Base-by-base conservation (phyloP, 352 stramenopile genomes). In the Aphanomyces astaci region DNA sequence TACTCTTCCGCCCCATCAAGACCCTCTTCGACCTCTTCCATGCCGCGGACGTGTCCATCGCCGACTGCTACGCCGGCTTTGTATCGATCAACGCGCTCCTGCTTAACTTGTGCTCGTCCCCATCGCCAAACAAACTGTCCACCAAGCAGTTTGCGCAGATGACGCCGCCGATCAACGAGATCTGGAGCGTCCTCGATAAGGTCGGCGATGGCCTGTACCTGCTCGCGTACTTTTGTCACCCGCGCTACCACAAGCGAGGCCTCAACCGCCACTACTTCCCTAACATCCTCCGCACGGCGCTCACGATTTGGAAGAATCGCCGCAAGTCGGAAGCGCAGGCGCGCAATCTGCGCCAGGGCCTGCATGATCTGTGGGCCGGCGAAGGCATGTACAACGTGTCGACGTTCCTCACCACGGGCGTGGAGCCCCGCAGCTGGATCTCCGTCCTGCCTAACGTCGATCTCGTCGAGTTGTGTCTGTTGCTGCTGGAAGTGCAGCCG, bases 171-270 rank as follows among this genome's bases (percentile, higher is more conserved):
- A 45, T 63, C 54, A 63, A 63, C 54, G 33, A 63, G 22, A 30
- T 48, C 17, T 63, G 54, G 54, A 19, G 30, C 4, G 31, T 49
- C 11, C 30, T 63, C 54, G 33, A 63, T 32, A 45, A 63, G 32
- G 28, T 59, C 22, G 51, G 51, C 51, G 54, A 63, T 2, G 54
- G 54, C 24, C 32, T 63, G 5, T 45, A 48, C 17, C 31, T 63
- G 1, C 31, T 63, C 24, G 54, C 54, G 27, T 63, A 63, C 54
- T 63, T 63, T 63, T 63, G 54, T 17, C 54, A 63, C 54, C 54
- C 54, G 9, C 28, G 54, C 9, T 63, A 63, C 54, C 54, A 63
- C 54, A 63, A 63, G 32, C 54, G 54, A 19, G 54, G 54, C 13
- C 54, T 63, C 17, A 28, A 63, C 11, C 54, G 54, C 10, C 54